A percentile compares a stretch with the other conserved stretches of the same genome.
Evolutionary conservation across 2,329 filamentous ascomycete genomes (phyloP).

Genomic region (Aspergillus pseudoviridinutans): DNA sequence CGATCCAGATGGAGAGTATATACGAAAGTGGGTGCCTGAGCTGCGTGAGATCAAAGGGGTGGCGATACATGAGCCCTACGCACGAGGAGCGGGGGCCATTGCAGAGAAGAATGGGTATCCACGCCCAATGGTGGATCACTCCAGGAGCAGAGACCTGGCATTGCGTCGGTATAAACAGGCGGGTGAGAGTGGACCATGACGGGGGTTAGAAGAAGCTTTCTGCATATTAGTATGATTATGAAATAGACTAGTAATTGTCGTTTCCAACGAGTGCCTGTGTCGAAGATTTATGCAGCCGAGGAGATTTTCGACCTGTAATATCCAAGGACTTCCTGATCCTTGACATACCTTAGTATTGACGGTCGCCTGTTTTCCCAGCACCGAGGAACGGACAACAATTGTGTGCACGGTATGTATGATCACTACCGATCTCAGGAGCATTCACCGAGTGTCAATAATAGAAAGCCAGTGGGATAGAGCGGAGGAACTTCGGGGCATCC

Average conservation of each 20-base stretch:
- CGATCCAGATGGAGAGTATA: conserved; percentile 73
- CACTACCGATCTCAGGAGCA: neutral
- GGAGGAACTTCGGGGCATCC: too few species aligned
- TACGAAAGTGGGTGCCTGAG: conserved; percentile 78
- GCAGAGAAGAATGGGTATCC: conserved; percentile 71
- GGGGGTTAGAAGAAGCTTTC: neutral
- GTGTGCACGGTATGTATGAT: too few species aligned
- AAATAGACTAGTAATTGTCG: too few species aligned
- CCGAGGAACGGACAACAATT: too few species aligned
- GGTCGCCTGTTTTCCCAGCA: too few species aligned
- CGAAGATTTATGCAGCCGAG: too few species aligned
- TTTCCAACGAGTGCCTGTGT: too few species aligned
- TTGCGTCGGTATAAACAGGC: conserved; percentile 66
- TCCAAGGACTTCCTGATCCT: too few species aligned
- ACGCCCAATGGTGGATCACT: conserved; percentile 70
- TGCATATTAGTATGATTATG: too few species aligned
- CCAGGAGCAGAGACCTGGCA: conserved; percentile 61
- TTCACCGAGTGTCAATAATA: neutral
- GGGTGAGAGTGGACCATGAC: conserved; percentile 4
- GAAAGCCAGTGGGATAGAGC: too few species aligned
- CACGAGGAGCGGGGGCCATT: conserved; percentile 54
- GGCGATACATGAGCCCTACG: conserved; percentile 78
- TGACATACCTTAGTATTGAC: too few species aligned
- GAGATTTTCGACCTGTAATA: too few species aligned
- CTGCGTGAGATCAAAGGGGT: conserved; percentile 60